phyloP scores from a whole-genome alignment of 805 yeast species.

The Candida odintsovae region DNA sequence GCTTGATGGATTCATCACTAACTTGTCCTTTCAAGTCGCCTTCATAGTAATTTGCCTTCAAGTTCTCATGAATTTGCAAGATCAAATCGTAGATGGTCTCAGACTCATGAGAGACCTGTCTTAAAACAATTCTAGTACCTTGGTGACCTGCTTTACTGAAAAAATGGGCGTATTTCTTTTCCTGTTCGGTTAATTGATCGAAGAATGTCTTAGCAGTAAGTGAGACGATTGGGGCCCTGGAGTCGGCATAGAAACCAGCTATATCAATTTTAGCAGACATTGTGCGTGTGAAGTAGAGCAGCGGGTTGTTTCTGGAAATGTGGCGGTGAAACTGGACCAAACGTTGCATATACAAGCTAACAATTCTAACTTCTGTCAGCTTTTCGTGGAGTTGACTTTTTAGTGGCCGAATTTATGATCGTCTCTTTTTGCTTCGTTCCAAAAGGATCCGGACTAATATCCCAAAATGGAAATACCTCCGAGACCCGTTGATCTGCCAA shows the following conservation, averaged over 20 bases:
- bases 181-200: slow-evolving; percentile 50
- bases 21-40: slow-evolving; percentile 32
- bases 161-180: slow-evolving; percentile 75
- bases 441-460: neutral
- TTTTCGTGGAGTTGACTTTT: neutral
- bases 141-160: slow-evolving; percentile 78
- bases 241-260: slow-evolving; percentile 40
- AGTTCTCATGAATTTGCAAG: slow-evolving; percentile 46
- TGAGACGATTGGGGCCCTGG: slow-evolving; percentile 64
- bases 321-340: slow-evolving; percentile 7
- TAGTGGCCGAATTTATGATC: too few relatives aligned
- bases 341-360: slow-evolving; percentile 3
- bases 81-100: slow-evolving; percentile 71
- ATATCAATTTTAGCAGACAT: slow-evolving; percentile 11
- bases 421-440: neutral
- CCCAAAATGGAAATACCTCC: neutral
- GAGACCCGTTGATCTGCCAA: neutral
- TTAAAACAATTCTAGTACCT: slow-evolving; percentile 73
- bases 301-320: neutral
- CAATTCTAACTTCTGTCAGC: neutral
- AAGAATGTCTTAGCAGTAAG: slow-evolving; percentile 67
- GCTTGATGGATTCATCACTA: slow-evolving; percentile 22
- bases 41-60: slow-evolving; percentile 41
- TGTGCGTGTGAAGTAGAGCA: slow-evolving; percentile 4
- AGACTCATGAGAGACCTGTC: slow-evolving; percentile 80